Evolutionary conservation across 257 asterid species (phyloP).

Genomic region (Orobanche coerulescens): DNA sequence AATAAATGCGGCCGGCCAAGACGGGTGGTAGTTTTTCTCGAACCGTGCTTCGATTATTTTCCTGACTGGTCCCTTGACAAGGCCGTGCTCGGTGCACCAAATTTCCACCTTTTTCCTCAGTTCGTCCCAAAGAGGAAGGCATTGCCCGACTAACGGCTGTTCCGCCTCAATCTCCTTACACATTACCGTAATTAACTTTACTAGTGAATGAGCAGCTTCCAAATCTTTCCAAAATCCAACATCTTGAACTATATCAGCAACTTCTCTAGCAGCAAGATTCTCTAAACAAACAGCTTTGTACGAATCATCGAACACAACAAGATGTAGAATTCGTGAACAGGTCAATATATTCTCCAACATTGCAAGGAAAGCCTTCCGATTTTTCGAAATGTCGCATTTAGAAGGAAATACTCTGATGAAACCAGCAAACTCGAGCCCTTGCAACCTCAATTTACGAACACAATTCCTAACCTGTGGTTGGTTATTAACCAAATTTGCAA

Average conservation of each 20-base stretch:
- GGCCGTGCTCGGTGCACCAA: slow-evolving; percentile 67
- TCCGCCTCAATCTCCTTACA: slow-evolving; percentile 72
- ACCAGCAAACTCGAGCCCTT: slow-evolving; percentile 72
- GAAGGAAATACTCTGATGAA: slow-evolving; percentile 47
- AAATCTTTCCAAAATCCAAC: slow-evolving; percentile 88
- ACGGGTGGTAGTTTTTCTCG: slow-evolving; percentile 81
- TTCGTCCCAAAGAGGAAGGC: slow-evolving; percentile 94
- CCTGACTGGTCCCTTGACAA: slow-evolving; percentile 55
- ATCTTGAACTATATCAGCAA: slow-evolving; percentile 75
- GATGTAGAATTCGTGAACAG: slow-evolving; percentile 76
- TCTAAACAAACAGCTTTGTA: slow-evolving; percentile 54
- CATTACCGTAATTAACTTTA: slow-evolving; percentile 52
- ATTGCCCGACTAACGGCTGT: slow-evolving; percentile 78
- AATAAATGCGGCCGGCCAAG: slow-evolving; percentile 95
- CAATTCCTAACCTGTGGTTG: slow-evolving; percentile 59
- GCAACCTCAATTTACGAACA: slow-evolving; percentile 65
- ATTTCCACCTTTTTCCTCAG: slow-evolving; percentile 57
- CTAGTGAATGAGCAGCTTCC: slow-evolving; percentile 68
- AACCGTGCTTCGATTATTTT: slow-evolving; percentile 58
- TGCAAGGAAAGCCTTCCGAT: slow-evolving; percentile 38
- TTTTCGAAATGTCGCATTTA: slow-evolving; percentile 40
- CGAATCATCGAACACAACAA: slow-evolving; percentile 64
- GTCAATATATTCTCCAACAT: slow-evolving; percentile 72
- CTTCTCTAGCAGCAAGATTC: slow-evolving; percentile 57
- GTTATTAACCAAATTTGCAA: slow-evolving; percentile 60